Conservation (phyloP, 2,329 filamentous ascomycete genomes). For the Alternaria incomplexa region DNA sequence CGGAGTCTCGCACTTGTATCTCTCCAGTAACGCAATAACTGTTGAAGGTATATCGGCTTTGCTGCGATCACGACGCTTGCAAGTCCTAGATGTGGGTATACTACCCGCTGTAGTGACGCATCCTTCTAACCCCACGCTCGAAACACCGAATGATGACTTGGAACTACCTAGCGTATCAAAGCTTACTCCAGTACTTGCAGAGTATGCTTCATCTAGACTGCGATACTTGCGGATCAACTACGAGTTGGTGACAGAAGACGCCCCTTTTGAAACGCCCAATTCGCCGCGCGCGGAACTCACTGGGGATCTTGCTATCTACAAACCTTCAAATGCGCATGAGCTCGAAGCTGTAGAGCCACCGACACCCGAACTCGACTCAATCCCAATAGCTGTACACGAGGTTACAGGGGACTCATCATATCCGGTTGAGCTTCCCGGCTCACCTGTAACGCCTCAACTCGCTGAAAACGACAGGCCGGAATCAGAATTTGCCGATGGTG, state of each 20-base stretch:
- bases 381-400: conserved; percentile 28
- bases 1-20: conserved; percentile 66
- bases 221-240: conserved; percentile 64
- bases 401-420: conserved; percentile 36
- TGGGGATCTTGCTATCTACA: conserved; percentile 26
- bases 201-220: conserved; percentile 55
- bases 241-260: conserved; percentile 58
- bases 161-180: conserved; percentile 60
- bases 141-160: conserved; percentile 24
- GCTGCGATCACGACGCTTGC: conserved; percentile 58
- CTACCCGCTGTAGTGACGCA: conserved; percentile 40
- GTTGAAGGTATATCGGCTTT: conserved; percentile 63
- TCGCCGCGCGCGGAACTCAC: conserved; percentile 36
- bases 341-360: conserved; percentile 25
- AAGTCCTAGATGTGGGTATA: conserved; percentile 63
- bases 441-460: neutral
- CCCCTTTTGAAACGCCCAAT: conserved; percentile 16
- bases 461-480: neutral
- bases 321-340: conserved; percentile 32
- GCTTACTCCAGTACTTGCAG: conserved; percentile 58
- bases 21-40: conserved; percentile 62
- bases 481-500: neutral
- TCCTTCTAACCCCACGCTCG: neutral
- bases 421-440: conserved; percentile 33
- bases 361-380: conserved; percentile 31